Conservation (phyloP, 208 protist species). For the Balamuthia mandrillaris region DNA sequence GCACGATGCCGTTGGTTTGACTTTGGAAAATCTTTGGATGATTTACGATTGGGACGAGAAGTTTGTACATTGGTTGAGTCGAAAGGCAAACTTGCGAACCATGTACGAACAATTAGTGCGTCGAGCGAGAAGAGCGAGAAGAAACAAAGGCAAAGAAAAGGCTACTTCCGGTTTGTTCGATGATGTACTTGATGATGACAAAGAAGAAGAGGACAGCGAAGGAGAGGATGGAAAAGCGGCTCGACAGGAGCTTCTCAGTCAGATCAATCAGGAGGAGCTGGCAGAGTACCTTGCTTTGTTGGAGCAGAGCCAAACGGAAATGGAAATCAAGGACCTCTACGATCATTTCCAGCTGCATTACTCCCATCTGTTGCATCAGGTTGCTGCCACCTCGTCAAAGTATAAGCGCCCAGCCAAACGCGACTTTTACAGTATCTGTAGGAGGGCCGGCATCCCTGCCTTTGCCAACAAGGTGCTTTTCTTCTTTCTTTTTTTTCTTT, state of each 20-base stretch:
- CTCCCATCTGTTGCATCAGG: neutral
- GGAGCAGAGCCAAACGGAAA: neutral
- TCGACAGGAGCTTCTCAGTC: no score
- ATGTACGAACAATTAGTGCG: no score
- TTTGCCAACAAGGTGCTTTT: conserved; percentile 17
- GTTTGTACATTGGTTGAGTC: neutral
- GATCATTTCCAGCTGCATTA: conserved; percentile 26
- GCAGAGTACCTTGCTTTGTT: neutral
- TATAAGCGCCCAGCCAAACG: neutral
- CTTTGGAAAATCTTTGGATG: neutral
- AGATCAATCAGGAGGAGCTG: neutral
- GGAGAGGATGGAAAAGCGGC: no score
- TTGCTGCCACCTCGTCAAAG: neutral
- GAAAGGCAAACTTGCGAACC: neutral
- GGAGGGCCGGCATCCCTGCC: neutral
- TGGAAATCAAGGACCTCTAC: conserved; percentile 16
- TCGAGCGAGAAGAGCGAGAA: no score
- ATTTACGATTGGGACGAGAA: conserved; percentile 30
- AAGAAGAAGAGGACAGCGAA: no score
- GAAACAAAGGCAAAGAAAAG: no score
- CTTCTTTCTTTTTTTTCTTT: neutral
- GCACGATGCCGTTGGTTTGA: no score
- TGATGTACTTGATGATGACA: no score
- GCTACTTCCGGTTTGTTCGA: no score
- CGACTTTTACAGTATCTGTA: conserved; percentile 2